Evolutionary conservation across 345 rosid species (phyloP).

Genomic region (Heritiera fomes): DNA sequence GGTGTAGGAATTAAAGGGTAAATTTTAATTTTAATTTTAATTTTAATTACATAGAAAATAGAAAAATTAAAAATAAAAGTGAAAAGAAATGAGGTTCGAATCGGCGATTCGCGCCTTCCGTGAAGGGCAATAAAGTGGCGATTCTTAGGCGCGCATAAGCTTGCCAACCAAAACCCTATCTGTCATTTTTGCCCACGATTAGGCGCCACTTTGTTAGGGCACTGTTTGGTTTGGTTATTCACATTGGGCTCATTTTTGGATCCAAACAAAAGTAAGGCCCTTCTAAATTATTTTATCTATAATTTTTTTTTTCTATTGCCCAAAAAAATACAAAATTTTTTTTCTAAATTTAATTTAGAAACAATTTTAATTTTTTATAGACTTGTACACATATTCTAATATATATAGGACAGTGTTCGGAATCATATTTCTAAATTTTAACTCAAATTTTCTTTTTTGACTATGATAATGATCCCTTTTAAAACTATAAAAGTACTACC

Average conservation of each 20-base stretch:
- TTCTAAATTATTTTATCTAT: too few species aligned
- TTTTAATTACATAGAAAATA: neutral
- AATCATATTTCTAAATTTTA: too few species aligned
- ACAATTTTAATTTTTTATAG: too few species aligned
- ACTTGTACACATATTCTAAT: too few species aligned
- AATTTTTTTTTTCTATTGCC: neutral
- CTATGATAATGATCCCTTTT: too few species aligned
- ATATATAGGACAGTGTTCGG: too few species aligned
- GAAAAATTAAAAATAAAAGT: neutral
- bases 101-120: slow-evolving; percentile 37
- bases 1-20: neutral
- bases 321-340: neutral
- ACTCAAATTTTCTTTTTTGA: too few species aligned
- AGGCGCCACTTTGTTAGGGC: slow-evolving; percentile 3
- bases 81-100: slow-evolving; percentile 23
- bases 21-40: neutral
- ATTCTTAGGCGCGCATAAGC: slow-evolving; percentile 34
- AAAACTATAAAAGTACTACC: neutral
- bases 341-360: neutral
- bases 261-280: neutral
- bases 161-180: slow-evolving; percentile 9
- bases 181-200: neutral
- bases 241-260: neutral
- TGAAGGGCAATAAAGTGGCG: slow-evolving; percentile 23
- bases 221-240: neutral